Conservation (phyloP, 805 yeast species). For the Saccharomyces paradoxus region DNA sequence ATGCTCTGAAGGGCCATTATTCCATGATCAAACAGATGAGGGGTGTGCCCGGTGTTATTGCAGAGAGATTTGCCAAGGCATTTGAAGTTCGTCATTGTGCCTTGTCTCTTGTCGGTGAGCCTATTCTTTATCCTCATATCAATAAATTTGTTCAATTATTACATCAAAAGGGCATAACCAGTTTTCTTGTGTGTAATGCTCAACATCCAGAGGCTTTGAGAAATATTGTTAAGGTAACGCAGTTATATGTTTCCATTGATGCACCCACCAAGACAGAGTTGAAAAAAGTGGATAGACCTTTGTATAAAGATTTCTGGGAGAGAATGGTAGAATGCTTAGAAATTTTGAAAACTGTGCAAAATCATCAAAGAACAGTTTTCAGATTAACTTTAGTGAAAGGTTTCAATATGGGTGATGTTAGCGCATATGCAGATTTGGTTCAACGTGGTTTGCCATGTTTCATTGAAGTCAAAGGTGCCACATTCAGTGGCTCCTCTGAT, state of each 20-base stretch:
- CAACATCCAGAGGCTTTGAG: conserved; percentile 86
- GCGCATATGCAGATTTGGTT: conserved; percentile 81
- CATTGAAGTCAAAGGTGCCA: conserved; percentile 89
- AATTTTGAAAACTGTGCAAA: conserved; percentile 61
- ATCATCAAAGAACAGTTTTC: conserved; percentile 84
- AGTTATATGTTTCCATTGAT: conserved; percentile 85
- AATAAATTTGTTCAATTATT: conserved; percentile 75
- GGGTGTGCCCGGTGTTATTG: conserved; percentile 90
- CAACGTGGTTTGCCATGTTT: conserved; percentile 75
- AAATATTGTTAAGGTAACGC: conserved; percentile 69
- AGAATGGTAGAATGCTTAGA: conserved; percentile 74
- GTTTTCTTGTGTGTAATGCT: conserved; percentile 89
- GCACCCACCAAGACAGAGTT: conserved; percentile 80
- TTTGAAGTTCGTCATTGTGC: conserved; percentile 88
- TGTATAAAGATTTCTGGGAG: conserved; percentile 89
- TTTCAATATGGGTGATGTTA: conserved; percentile 74
- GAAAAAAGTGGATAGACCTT: conserved; percentile 79
- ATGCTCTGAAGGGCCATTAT: conserved; percentile 84
- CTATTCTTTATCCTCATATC: conserved; percentile 86
- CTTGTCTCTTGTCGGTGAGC: conserved; percentile 86
- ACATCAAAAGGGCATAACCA: conserved; percentile 72
- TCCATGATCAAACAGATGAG: conserved; percentile 88
- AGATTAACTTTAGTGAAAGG: conserved; percentile 87
- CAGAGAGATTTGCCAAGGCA: conserved; percentile 85
- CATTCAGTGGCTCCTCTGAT: conserved; percentile 83